Evolutionary conservation across 73 alveolate genomes (phyloP), one percentile per base, ranked within the genome.

Genomic region (Diophrys sp.): DNA sequence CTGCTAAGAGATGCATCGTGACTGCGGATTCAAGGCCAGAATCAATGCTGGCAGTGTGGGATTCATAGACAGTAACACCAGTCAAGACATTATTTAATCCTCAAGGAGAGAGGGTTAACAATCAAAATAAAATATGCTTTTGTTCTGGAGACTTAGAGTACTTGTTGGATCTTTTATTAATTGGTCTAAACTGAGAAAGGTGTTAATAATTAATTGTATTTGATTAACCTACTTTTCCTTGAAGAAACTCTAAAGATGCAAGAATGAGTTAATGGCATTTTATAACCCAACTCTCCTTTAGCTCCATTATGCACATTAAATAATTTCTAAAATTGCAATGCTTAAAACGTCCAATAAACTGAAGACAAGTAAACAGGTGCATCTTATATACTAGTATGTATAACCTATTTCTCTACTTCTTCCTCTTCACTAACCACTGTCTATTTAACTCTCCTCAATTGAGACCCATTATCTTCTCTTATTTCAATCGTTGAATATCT

Each of bases 21-120:
- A 97, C 99, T 14, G 99, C 99, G 24, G 99, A 97, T 86, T 79
- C 95, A 28, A 99, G 99, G 0, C 95, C 83, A 74, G 98, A 97
- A 62, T 90, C 98, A 25, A 95, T 97, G 92, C 82, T 97, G 33
- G 98, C 95, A 31, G 97, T 97, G 0, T 97, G 99, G 99, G 99
- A 95, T 80, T 95, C 99, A 28, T 84, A 80, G 44, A 89, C 97
- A 1, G 99, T 98, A 18, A 82, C 96, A 14, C 99, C 98, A 32
- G 91, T 83, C 67, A 89, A 96, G 77, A 95, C 99, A n/a, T 95
- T 94, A 74, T 86, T 95, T 79, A 93, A 96, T 62, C 98, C 98
- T 75, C 98, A 97, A 75, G 95, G 98, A 31, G 94, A 92, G n/a
- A n/a, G n/a, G n/a, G n/a, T n/a, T n/a, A n/a, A n/a, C n/a, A n/a